These are phyloP conservation scores for Sambucus nigra DNA, from an alignment of 129 eudicot species.

Conservation along the genomic window DNA sequence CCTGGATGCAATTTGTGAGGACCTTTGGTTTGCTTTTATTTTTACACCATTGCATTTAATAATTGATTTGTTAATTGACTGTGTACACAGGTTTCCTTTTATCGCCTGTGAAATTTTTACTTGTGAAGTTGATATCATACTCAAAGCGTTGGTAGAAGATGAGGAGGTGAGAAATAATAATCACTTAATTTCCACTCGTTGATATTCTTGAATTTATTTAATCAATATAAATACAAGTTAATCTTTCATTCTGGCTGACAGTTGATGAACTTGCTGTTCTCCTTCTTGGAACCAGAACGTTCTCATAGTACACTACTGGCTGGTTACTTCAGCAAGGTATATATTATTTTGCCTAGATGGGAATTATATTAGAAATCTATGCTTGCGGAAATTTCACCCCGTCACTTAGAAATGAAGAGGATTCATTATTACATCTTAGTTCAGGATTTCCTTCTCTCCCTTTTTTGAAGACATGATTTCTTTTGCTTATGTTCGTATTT, in stretches of 20 bases:
- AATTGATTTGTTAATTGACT: slow-evolving; percentile 10
- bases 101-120: slow-evolving; percentile 93
- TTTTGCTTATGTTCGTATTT: slow-evolving; percentile 4
- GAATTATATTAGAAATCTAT: neutral
- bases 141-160: slow-evolving; percentile 86
- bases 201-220: neutral
- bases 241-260: slow-evolving; percentile 19
- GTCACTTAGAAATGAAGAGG: neutral
- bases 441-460: neutral
- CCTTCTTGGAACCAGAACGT: slow-evolving; percentile 71
- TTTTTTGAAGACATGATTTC: neutral
- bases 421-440: neutral
- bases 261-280: slow-evolving; percentile 88
- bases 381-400: neutral
- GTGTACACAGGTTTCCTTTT: slow-evolving; percentile 71
- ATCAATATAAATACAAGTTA: neutral
- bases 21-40: neutral
- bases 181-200: neutral
- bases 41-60: neutral
- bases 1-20: slow-evolving; percentile 4
- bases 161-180: slow-evolving; percentile 55
- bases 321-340: slow-evolving; percentile 96
- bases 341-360: neutral
- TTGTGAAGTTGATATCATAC: slow-evolving; percentile 88
- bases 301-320: slow-evolving; percentile 70